phyloP scores from a whole-genome alignment of 768 basidiomycete species.

The Tulasnella sp. region DNA sequence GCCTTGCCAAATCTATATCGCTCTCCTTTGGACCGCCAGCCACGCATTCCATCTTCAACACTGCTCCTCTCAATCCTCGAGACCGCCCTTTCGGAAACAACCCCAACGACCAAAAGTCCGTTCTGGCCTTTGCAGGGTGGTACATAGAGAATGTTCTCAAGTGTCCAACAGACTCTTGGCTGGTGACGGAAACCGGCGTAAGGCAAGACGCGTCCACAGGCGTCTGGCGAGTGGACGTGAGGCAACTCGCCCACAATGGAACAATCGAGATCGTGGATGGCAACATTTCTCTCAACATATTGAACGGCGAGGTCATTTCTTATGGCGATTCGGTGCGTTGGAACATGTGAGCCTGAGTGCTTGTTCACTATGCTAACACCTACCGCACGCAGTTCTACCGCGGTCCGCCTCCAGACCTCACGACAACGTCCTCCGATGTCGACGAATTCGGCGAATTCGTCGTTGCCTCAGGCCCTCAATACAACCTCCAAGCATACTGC shows the following conservation, averaged over 20 bases:
- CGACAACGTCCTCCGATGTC: not conserved
- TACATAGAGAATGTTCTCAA: conserved; percentile 60
- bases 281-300: conserved; percentile 91
- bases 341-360: not conserved
- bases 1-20: conserved; percentile 43
- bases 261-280: conserved; percentile 89
- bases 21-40: conserved; percentile 85
- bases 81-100: conserved; percentile 41
- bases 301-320: conserved; percentile 80
- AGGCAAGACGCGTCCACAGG: conserved; percentile 85
- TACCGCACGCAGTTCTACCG: conserved; percentile 65
- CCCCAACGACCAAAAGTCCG: conserved; percentile 46
- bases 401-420: conserved; percentile 53
- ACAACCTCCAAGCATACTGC: not conserved
- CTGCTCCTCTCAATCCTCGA: conserved; percentile 44
- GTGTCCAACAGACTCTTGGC: conserved; percentile 45
- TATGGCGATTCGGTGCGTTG: conserved; percentile 81
- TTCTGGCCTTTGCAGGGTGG: conserved; percentile 62
- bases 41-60: conserved; percentile 59
- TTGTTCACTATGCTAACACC: not conserved
- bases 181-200: conserved; percentile 66
- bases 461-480: not conserved
- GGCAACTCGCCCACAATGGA: conserved; percentile 68
- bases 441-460: not conserved
- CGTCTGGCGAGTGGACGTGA: conserved; percentile 86